Evolutionary conservation across 768 basidiomycete species (phyloP).

Genomic region (Tulasnella calospora): DNA sequence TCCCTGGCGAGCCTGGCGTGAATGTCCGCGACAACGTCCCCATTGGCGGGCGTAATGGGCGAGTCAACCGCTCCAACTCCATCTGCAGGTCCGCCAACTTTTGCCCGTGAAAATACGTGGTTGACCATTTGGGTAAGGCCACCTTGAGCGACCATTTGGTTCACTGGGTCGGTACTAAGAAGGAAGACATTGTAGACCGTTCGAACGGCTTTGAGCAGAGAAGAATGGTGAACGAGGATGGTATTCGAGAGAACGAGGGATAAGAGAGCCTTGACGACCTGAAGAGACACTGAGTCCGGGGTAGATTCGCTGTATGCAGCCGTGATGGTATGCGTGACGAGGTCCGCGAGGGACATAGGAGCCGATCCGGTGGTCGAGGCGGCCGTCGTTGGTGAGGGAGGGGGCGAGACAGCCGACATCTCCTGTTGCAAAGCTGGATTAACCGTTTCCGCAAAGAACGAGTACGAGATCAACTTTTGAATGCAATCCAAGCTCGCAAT

Average conservation of each 20-base stretch:
- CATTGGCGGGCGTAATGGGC: constrained; percentile 5
- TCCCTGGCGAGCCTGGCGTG: constrained; percentile 12
- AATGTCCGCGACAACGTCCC: constrained; percentile 21
- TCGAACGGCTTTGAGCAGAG: constrained; percentile 89
- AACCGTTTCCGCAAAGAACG: constrained; percentile 80
- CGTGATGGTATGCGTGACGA: constrained; percentile 92
- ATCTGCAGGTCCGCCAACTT: constrained; percentile 32
- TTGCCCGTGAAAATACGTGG: constrained; percentile 86
- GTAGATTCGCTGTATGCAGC: constrained; percentile 84
- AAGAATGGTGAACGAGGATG: constrained; percentile 89
- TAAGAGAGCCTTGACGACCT: constrained; percentile 93
- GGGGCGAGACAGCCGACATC: constrained; percentile 57
- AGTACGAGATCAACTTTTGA: constrained; percentile 94
- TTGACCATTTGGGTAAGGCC: constrained; percentile 98
- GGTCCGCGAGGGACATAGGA: constrained; percentile 69
- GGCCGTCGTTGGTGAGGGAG: constrained; percentile 56
- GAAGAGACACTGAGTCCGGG: constrained; percentile 85
- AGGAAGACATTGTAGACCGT: constrained; percentile 99
- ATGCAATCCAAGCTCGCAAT: constrained; percentile 96
- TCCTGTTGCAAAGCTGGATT: constrained; percentile 35
- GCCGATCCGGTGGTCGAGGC: constrained; percentile 30
- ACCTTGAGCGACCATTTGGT: constrained; percentile 97
- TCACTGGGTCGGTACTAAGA: constrained; percentile 80
- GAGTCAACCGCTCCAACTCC: constrained; percentile 10
- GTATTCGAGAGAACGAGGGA: constrained; percentile 82